Evolutionary conservation across 2,329 filamentous ascomycete genomes (phyloP), one percentile per base, ranked within the genome.

Genomic region (Xylariaceae sp.): DNA sequence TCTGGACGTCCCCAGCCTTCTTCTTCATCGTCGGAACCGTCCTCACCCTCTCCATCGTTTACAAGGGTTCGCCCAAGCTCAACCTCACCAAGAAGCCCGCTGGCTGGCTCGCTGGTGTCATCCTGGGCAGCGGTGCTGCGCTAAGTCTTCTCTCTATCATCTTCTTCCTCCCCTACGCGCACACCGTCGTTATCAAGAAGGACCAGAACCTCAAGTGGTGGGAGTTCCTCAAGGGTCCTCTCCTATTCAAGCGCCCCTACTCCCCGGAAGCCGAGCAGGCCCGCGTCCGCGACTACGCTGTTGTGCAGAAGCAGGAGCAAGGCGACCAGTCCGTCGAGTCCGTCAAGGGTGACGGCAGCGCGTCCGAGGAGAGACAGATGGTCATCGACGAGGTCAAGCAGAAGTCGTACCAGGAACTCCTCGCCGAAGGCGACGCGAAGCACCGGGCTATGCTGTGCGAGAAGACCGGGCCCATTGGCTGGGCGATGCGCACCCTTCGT

Each of bases 401-500:
- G 60, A 70, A 76, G 45, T 79, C 74, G 49, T 89, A 91, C 79
- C 80, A 87, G 73, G 77, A 86, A 63, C 78, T 89, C 56, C 70
- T 86, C 57, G 79, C 76, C 3, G 74, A 84, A 58, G 83, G 80
- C 6, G 77, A 86, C 59, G 79, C 78, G 17, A 79, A 76, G 51
- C 80, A 87, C 67, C 83, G 88, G 70, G 82, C 82, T 18, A 83
- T 83, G 67, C 84, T 93, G 56, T 75, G 82, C 58, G 77, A 82
- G 73, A 80, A 79, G 59, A 76, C 76, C 1, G 88, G 89, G 30
- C 88, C 87, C 54, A 79, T 93, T n/a, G 89, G 86, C 68, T 92
- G 89, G 89, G 90, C 88, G 44, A 89, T 93, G 87, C 88, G 89
- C 67, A 83, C 80, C 54, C 85, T 92, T 17, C 88, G 84, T 70